Conservation (phyloP, 352 stramenopile species). For the Pythium angustatum region DNA sequence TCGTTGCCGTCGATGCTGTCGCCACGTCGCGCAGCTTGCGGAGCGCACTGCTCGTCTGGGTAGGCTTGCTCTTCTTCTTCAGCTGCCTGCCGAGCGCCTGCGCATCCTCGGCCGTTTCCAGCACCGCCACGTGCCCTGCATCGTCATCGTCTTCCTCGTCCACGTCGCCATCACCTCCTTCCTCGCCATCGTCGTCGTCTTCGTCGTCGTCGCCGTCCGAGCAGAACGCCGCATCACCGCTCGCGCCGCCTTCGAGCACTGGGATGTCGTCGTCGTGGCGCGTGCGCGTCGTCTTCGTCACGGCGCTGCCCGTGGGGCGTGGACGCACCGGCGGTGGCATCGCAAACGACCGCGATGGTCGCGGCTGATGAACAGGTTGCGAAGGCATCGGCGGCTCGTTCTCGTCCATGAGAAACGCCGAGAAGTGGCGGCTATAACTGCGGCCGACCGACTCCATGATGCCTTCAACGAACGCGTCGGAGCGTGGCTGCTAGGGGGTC, state of each 20-base stretch:
- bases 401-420: conserved; percentile 35
- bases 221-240: conserved; percentile 36
- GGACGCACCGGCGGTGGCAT: background rate
- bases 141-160: conserved; percentile 33
- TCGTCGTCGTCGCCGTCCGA: conserved; percentile 34
- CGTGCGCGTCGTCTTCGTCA: conserved; percentile 4
- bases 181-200: conserved; percentile 27
- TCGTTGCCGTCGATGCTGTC: background rate
- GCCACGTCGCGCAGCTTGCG: conserved; percentile 27
- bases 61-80: conserved; percentile 38
- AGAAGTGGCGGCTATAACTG: conserved; percentile 32
- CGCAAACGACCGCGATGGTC: conserved; percentile 9
- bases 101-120: conserved; percentile 68
- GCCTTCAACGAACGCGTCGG: background rate
- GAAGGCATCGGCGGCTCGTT: conserved; percentile 25
- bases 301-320: background rate
- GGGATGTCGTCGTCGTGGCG: conserved; percentile 59
- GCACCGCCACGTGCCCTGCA: conserved; percentile 56
- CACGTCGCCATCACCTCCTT: conserved; percentile 31
- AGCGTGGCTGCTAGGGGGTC: conserved; percentile 1
- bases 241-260: conserved; percentile 48
- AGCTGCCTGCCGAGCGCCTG: too few relatives aligned
- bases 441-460: conserved; percentile 29
- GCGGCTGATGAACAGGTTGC: conserved; percentile 29
- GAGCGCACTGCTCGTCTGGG: conserved; percentile 13